These are phyloP conservation scores for Ceraceosorus guamensis DNA, from an alignment of 1,284 basidiomycete genomes.

Conservation along the genomic window DNA sequence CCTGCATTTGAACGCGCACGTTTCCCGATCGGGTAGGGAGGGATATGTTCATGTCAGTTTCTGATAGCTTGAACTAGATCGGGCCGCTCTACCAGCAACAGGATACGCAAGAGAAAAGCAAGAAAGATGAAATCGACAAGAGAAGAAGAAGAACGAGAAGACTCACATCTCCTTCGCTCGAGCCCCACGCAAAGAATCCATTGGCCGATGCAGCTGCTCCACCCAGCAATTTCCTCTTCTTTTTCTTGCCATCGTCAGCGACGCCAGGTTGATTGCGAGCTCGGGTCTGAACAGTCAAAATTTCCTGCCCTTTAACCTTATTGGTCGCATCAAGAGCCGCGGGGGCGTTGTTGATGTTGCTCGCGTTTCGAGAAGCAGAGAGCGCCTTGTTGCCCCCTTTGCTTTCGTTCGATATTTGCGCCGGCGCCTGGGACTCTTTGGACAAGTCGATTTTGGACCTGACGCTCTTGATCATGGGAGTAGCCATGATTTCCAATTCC, in stretches of 20 bases:
- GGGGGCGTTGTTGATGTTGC: too few relatives aligned
- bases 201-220: background rate
- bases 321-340: too few relatives aligned
- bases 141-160: background rate
- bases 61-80: too few relatives aligned
- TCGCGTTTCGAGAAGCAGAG: too few relatives aligned
- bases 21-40: background rate
- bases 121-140: too few relatives aligned
- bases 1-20: background rate
- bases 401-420: too few relatives aligned
- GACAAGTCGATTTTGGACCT: background rate
- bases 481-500: background rate
- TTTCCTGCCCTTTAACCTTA: too few relatives aligned
- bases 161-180: background rate
- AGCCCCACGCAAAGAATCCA: background rate
- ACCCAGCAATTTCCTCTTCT: constrained; percentile 1
- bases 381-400: too few relatives aligned
- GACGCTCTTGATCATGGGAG: background rate
- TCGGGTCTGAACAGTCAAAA: too few relatives aligned
- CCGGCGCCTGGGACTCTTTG: too few relatives aligned
- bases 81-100: too few relatives aligned
- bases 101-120: too few relatives aligned
- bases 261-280: background rate
- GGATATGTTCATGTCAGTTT: background rate
- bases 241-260: background rate